Evolutionary conservation across 345 rosid species (phyloP).

Genomic region (Acer negundo): DNA sequence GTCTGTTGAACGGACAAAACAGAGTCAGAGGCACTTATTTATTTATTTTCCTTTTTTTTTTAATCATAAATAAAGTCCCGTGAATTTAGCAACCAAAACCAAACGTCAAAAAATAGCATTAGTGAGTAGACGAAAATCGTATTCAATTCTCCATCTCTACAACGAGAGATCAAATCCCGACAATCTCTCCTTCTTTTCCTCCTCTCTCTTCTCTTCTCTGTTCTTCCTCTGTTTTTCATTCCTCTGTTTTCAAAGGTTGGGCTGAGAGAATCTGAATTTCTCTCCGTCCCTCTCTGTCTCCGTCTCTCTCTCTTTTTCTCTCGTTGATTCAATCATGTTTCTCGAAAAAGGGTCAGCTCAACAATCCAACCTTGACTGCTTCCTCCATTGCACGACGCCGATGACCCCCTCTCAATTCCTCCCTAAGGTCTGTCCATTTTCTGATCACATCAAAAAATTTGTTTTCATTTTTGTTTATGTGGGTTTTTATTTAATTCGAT

Average conservation of each 20-base stretch:
- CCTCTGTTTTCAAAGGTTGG: conserved; percentile 31
- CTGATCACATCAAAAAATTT: too few relatives aligned
- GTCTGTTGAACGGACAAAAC: conserved; percentile 18
- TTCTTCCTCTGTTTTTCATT: conserved; percentile 16
- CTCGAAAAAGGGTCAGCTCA: conserved; percentile 58
- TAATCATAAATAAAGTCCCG: conserved; percentile 34
- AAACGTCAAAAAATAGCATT: conserved; percentile 59
- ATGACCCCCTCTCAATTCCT: conserved; percentile 74
- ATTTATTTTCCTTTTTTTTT: conserved; percentile 15
- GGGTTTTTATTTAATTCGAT: too few relatives aligned
- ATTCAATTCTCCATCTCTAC: conserved; percentile 34
- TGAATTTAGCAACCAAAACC: conserved; percentile 61
- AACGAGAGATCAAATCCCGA: conserved; percentile 44
- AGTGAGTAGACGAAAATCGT: conserved; percentile 20
- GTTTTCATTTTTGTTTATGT: too few relatives aligned
- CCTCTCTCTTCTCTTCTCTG: conserved; percentile 10
- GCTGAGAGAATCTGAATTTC: conserved; percentile 25
- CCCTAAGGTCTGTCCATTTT: conserved; percentile 59
- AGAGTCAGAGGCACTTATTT: neutral
- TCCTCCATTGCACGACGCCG: conserved; percentile 86
- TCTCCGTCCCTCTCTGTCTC: conserved; percentile 22
- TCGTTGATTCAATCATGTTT: conserved; percentile 49
- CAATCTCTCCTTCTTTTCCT: conserved; percentile 45
- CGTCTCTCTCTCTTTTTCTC: conserved; percentile 17
- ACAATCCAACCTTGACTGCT: conserved; percentile 82